Evolutionary conservation across 2,329 filamentous ascomycete genomes (phyloP).

Genomic region (Phyllosticta paracitricarpa): DNA sequence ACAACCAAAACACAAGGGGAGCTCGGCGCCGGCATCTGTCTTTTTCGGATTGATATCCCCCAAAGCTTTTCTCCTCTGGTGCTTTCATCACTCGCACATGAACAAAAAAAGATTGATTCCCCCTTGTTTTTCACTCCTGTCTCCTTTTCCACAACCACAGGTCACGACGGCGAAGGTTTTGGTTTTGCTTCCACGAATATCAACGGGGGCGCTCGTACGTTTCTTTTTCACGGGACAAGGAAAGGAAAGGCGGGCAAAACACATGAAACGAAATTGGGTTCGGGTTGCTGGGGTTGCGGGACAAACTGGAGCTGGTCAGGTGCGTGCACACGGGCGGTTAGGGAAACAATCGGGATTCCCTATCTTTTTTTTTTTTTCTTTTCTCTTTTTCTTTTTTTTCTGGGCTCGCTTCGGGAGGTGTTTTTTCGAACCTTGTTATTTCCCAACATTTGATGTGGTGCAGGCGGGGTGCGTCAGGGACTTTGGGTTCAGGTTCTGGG

Average conservation of each 20-base stretch:
- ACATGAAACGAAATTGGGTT: neutral
- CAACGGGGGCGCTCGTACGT: neutral
- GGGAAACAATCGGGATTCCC: neutral
- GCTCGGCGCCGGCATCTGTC: neutral
- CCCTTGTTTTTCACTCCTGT: neutral
- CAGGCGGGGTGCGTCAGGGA: neutral
- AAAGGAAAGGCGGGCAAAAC: neutral
- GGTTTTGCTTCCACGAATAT: neutral
- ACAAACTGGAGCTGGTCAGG: neutral
- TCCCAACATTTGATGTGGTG: neutral
- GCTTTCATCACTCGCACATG: neutral
- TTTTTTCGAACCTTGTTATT: neutral
- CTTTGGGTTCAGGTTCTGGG: neutral
- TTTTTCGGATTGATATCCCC: neutral
- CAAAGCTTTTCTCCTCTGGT: neutral
- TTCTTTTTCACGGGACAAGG: neutral
- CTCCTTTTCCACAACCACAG: neutral
- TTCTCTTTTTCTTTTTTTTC: conserved; percentile 13
- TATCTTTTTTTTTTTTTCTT: neutral
- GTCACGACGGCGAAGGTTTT: neutral
- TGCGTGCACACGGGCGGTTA: neutral
- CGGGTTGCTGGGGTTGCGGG: neutral
- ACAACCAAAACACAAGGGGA: neutral
- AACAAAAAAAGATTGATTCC: neutral
- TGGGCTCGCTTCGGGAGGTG: conserved; percentile 20